These are phyloP conservation scores for Metschnikowia corniflorae DNA, from an alignment of 805 yeast genomes.

Conservation along the genomic window DNA sequence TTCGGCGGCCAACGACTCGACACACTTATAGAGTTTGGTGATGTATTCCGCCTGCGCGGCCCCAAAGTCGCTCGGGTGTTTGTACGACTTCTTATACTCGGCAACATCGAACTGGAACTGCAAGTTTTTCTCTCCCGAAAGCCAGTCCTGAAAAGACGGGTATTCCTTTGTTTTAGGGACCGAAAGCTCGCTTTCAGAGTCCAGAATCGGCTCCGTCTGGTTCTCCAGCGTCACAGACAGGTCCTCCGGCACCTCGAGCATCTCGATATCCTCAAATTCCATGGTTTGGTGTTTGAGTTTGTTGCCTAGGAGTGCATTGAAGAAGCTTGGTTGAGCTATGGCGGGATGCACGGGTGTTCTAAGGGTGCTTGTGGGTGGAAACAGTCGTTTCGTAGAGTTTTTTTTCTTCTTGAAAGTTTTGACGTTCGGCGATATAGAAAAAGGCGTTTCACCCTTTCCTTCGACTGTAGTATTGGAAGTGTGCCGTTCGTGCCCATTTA, in stretches of 20 bases:
- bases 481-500: too few relatives aligned
- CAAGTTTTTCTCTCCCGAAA: slow-evolving; percentile 33
- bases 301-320: too few relatives aligned
- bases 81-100: slow-evolving; percentile 35
- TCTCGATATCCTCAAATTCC: slow-evolving; percentile 28
- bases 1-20: slow-evolving; percentile 35
- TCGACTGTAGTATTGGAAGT: too few relatives aligned
- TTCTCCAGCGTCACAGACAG: slow-evolving; percentile 21
- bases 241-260: slow-evolving; percentile 43
- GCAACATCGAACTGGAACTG: slow-evolving; percentile 41
- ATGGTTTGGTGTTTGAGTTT: too few relatives aligned
- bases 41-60: slow-evolving; percentile 45
- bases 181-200: slow-evolving; percentile 7
- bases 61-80: slow-evolving; percentile 35
- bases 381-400: too few relatives aligned
- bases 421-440: too few relatives aligned
- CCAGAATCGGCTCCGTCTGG: slow-evolving; percentile 27
- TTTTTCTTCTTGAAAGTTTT: too few relatives aligned
- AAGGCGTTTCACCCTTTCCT: too few relatives aligned
- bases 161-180: slow-evolving; percentile 18
- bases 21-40: slow-evolving; percentile 47
- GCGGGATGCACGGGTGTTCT: too few relatives aligned
- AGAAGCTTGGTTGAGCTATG: too few relatives aligned
- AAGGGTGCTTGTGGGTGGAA: too few relatives aligned
- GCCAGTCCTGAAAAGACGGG: slow-evolving; percentile 46